Evolutionary conservation across 2,329 filamentous ascomycete genomes (phyloP).

Genomic region (Coniosporium uncinatum): DNA sequence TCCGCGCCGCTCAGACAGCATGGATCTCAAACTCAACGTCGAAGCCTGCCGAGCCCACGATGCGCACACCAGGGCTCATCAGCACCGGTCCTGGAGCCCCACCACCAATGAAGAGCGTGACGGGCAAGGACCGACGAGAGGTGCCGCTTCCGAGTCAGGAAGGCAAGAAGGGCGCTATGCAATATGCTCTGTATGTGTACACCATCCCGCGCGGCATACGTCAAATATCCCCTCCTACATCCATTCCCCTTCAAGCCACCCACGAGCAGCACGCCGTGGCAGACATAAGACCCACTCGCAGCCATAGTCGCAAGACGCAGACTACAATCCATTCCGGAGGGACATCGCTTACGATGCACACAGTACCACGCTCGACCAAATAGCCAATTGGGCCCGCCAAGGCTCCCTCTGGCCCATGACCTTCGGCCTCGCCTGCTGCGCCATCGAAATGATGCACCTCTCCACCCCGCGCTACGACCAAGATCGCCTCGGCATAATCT

Average conservation of each 20-base stretch:
- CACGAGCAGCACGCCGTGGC: not conserved
- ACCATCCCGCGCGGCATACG: not conserved
- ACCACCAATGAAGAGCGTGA: constrained; percentile 40
- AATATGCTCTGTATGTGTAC: constrained; percentile 74
- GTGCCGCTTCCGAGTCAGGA: constrained; percentile 76
- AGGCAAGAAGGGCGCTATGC: constrained; percentile 71
- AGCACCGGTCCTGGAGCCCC: constrained; percentile 46
- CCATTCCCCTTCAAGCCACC: not conserved
- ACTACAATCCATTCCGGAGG: not conserved
- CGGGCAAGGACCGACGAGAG: constrained; percentile 52
- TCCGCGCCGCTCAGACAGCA: constrained; percentile 54
- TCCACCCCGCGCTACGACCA: constrained; percentile 92
- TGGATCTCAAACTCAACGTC: constrained; percentile 61
- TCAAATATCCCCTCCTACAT: not conserved
- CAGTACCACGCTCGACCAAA: constrained; percentile 75
- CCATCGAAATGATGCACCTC: constrained; percentile 91
- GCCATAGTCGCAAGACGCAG: too few relatives aligned
- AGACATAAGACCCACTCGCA: too few relatives aligned
- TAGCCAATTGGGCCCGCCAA: constrained; percentile 84
- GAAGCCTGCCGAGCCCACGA: constrained; percentile 52
- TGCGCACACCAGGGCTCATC: constrained; percentile 44
- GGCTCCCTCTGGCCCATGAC: constrained; percentile 90
- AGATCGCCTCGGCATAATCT: constrained; percentile 86
- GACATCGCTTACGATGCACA: not conserved
- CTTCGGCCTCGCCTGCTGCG: constrained; percentile 87